A percentile compares a stretch with the other conserved stretches of the same genome.
phyloP scores from a whole-genome alignment of 2,329 filamentous ascomycete species.

The Lasiodiplodia citricola region DNA sequence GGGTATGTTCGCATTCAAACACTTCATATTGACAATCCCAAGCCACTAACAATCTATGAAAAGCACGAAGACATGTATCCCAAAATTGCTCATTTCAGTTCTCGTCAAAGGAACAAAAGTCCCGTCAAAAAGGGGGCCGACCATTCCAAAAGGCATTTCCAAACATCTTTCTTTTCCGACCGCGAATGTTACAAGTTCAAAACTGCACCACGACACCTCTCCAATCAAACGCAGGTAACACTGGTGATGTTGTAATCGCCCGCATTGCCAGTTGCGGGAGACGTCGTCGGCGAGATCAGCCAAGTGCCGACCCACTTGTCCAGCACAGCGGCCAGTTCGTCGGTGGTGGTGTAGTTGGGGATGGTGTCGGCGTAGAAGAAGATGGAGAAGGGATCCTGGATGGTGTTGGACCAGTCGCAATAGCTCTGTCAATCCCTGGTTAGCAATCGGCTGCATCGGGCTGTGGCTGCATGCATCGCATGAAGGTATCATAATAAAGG shows the following conservation, averaged over 20 bases:
- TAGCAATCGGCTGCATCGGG: not conserved
- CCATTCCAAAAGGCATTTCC: too few species aligned
- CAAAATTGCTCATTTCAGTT: not conserved
- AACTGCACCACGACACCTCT: not conserved
- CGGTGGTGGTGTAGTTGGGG: constrained; percentile 13
- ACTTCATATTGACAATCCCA: not conserved
- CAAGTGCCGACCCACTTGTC: constrained; percentile 20
- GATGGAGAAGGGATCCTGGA: constrained; percentile 14
- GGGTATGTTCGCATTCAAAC: not conserved
- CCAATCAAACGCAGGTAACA: constrained; percentile 1
- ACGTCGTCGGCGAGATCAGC: not conserved
- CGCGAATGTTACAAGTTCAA: too few species aligned
- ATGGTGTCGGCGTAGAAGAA: constrained; percentile 26
- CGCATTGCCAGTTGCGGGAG: not conserved
- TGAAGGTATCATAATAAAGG: not conserved
- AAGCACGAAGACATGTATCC: not conserved
- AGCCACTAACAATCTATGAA: not conserved
- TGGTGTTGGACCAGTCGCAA: constrained; percentile 24
- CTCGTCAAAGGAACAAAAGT: not conserved
- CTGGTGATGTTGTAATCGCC: constrained; percentile 23
- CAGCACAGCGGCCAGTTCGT: constrained; percentile 12
- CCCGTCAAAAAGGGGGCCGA: not conserved
- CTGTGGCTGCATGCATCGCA: too few species aligned
- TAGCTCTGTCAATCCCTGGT: not conserved
- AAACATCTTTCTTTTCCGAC: too few species aligned